Percentiles rank a stretch among this genome's conserved stretches.
Conservation (phyloP, 371 early-diverging fungal genomes). For the Nematocida sp. region DNA sequence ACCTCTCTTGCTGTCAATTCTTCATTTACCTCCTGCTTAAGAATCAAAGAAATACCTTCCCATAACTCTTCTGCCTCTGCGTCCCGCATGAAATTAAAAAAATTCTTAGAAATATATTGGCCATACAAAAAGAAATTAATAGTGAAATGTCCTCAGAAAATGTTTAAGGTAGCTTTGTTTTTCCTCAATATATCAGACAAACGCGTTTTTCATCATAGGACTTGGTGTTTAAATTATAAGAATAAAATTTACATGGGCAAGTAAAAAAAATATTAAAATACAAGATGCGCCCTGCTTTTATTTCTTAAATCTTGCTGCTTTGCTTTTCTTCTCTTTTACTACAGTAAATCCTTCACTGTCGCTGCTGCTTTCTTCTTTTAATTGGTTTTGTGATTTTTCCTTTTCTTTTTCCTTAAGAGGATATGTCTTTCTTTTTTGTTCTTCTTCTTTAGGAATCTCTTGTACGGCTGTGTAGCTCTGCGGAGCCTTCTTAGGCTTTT, state of each 20-base stretch:
- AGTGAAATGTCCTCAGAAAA: slow-evolving; percentile 27
- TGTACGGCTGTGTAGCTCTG: slow-evolving; percentile 28
- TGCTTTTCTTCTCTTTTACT: slow-evolving; percentile 39
- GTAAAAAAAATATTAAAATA: not conserved
- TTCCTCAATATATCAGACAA: slow-evolving; percentile 52
- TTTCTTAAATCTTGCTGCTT: slow-evolving; percentile 5
- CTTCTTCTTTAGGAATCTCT: not conserved
- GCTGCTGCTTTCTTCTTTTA: not conserved
- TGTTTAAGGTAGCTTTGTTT: slow-evolving; percentile 56
- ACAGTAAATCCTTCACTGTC: slow-evolving; percentile 49
- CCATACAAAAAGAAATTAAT: slow-evolving; percentile 10
- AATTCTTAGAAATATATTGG: not conserved
- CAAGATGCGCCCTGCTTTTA: too few species aligned
- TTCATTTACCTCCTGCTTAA: slow-evolving; percentile 20
- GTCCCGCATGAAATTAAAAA: not conserved
- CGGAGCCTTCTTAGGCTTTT: slow-evolving; percentile 2
- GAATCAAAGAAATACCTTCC: not conserved
- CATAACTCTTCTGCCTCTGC: not conserved
- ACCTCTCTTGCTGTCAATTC: slow-evolving; percentile 23
- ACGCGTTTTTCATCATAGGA: slow-evolving; percentile 50
- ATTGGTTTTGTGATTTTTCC: not conserved
- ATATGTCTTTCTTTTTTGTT: slow-evolving; percentile 1
- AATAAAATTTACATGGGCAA: not conserved
- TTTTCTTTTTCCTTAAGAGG: not conserved
- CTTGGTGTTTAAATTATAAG: not conserved